These are phyloP conservation scores for Tilletia indica DNA, from an alignment of 1,284 basidiomycete genomes.

Conservation along the genomic window DNA sequence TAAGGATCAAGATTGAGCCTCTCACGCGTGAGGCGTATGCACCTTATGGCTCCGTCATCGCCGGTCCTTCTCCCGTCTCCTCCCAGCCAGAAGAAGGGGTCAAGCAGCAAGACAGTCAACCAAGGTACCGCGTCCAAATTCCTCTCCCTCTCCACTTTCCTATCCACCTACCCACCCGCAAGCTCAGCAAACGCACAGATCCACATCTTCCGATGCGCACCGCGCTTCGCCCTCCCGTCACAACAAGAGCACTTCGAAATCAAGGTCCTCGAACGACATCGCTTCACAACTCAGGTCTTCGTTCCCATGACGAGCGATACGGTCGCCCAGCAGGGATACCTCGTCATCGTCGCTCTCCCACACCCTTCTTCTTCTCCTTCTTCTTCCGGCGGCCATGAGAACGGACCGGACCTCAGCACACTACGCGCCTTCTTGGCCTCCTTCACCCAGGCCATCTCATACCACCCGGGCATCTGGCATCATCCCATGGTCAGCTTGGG, in stretches of 20 bases:
- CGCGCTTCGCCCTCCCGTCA: constrained; percentile 21
- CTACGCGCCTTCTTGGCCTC: constrained; percentile 39
- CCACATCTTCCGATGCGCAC: constrained; percentile 42
- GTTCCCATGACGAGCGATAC: constrained; percentile 35
- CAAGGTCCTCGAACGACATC: constrained; percentile 46
- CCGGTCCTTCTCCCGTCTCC: constrained; percentile 25
- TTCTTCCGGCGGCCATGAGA: constrained; percentile 7
- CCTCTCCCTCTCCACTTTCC: constrained; percentile 32
- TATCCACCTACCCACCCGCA: constrained; percentile 34
- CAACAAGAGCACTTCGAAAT: constrained; percentile 29
- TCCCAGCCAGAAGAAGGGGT: constrained; percentile 10
- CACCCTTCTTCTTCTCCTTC: neutral
- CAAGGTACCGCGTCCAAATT: constrained; percentile 50
- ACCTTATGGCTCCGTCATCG: constrained; percentile 45
- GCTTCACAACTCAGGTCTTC: constrained; percentile 48
- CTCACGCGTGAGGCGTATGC: constrained; percentile 33
- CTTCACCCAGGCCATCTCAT: constrained; percentile 44
- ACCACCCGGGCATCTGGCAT: constrained; percentile 48
- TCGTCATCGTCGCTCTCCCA: constrained; percentile 45
- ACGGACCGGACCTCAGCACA: constrained; percentile 38
- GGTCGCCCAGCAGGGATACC: constrained; percentile 34
- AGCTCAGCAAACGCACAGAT: constrained; percentile 36
- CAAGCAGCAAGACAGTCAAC: constrained; percentile 42
- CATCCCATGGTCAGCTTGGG: constrained; percentile 48
- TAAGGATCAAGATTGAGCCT: constrained; percentile 22